Conservation (phyloP, 73 alveolate species). For the Paramecium biaurelia region DNA sequence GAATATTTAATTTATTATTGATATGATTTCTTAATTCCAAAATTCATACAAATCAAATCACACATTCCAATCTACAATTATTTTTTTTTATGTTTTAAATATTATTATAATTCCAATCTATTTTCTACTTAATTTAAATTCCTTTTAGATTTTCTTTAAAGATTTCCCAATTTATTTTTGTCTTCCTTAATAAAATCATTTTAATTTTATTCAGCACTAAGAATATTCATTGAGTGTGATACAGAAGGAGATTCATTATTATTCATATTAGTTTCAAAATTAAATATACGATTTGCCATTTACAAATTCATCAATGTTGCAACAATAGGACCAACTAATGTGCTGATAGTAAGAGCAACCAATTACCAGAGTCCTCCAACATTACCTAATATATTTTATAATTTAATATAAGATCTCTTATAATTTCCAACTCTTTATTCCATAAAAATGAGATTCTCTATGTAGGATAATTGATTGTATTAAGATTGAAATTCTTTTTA, state of each 20-base stretch:
- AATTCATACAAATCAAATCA: not conserved
- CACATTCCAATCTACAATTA: not conserved
- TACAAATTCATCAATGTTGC: not conserved
- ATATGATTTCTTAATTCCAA: not conserved
- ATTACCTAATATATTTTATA: not conserved
- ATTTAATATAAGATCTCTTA: not conserved
- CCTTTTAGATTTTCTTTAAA: not conserved
- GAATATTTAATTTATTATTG: not conserved
- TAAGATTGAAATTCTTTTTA: too few relatives aligned
- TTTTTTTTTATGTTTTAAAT: not conserved
- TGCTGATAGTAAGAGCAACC: not conserved
- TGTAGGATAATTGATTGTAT: not conserved
- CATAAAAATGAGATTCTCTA: not conserved
- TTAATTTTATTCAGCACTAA: not conserved
- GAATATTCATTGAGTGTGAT: not conserved
- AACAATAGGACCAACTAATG: not conserved
- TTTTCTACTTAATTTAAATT: not conserved
- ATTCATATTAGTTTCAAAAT: not conserved
- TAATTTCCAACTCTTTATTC: not conserved
- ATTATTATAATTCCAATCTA: not conserved
- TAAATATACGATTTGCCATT: conserved; percentile 14
- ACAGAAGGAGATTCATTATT: not conserved
- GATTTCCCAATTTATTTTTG: not conserved
- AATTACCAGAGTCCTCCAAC: conserved; percentile 37
- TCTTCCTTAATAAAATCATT: not conserved